phyloP scores from a whole-genome alignment of 2,329 filamentous ascomycete species.

The Grosmannia serpens region DNA sequence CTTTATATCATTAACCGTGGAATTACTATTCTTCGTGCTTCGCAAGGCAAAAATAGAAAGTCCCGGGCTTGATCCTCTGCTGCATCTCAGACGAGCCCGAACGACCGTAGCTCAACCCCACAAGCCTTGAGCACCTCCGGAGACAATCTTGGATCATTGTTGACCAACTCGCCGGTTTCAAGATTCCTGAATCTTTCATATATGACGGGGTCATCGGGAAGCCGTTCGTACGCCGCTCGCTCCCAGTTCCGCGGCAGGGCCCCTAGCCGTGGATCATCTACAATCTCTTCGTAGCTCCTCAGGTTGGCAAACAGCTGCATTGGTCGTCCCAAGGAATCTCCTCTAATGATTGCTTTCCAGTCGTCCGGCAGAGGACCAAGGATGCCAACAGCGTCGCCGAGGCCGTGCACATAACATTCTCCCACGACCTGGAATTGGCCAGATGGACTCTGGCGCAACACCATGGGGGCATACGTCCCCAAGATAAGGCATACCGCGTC shows the following conservation, averaged over 20 bases:
- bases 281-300: neutral
- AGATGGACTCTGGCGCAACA: neutral
- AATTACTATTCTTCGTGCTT: too few relatives aligned
- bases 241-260: neutral
- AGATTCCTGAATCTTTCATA: neutral
- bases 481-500: conserved; percentile 1
- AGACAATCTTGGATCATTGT: neutral
- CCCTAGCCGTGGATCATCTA: neutral
- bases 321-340: neutral
- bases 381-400: neutral
- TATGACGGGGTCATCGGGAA: neutral
- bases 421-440: neutral
- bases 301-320: neutral
- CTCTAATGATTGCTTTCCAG: neutral
- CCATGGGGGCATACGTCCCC: neutral
- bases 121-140: neutral
- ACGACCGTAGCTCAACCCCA: neutral
- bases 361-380: conserved; percentile 1
- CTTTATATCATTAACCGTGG: too few relatives aligned
- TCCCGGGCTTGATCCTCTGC: too few relatives aligned
- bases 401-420: conserved; percentile 2
- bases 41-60: too few relatives aligned
- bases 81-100: neutral
- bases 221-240: neutral
- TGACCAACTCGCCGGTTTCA: conserved; percentile 1